Conservation (phyloP, 768 basidiomycete genomes). For the Russula brevipes region DNA sequence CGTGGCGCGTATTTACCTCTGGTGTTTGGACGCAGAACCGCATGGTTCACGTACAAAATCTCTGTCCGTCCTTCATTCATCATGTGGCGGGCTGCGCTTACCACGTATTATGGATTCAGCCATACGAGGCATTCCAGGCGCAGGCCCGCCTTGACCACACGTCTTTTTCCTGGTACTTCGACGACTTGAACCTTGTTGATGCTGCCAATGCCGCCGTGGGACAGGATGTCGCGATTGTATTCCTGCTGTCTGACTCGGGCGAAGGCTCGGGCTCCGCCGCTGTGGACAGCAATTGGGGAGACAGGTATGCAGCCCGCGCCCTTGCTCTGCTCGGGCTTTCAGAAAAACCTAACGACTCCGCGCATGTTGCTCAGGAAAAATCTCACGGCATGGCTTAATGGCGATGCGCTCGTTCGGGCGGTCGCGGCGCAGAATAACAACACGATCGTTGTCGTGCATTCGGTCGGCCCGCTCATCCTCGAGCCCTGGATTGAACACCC, state of each 20-base stretch:
- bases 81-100: background rate
- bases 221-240: conserved; percentile 67
- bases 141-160: conserved; percentile 65
- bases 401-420: conserved; percentile 49
- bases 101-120: conserved; percentile 35
- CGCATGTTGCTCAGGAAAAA: background rate
- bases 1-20: background rate
- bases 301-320: conserved; percentile 33
- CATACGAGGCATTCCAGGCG: conserved; percentile 72
- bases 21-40: conserved; percentile 39
- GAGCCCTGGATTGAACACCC: conserved; percentile 47
- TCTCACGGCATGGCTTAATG: conserved; percentile 32
- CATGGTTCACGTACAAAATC: conserved; percentile 72
- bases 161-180: conserved; percentile 58
- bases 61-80: conserved; percentile 42
- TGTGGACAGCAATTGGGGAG: conserved; percentile 69
- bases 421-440: conserved; percentile 65
- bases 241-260: conserved; percentile 76
- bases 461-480: conserved; percentile 36
- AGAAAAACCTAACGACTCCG: background rate
- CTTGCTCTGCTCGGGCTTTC: background rate
- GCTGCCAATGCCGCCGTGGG: conserved; percentile 20
- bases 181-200: conserved; percentile 57
- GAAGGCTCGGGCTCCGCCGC: conserved; percentile 69
- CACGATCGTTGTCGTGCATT: conserved; percentile 64